phyloP scores from a whole-genome alignment of 148 eudicot species.

The Vaccinium vitisidaea region DNA sequence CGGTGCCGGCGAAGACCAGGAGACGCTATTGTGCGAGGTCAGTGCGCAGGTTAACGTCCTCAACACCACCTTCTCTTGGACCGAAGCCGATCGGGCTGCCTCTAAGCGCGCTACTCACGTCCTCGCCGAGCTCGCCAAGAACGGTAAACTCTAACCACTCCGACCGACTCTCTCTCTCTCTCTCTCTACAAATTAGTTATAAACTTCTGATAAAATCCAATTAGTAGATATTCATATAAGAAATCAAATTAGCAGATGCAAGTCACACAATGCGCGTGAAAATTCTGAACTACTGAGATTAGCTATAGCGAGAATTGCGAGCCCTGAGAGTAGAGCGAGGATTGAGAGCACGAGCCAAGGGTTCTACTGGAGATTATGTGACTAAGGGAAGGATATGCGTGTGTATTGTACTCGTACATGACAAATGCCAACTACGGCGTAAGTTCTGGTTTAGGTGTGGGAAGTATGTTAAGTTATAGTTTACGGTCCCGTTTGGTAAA shows the following conservation, averaged over 20 bases:
- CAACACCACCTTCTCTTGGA: conserved; percentile 34
- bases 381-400: not conserved
- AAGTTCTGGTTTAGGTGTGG: not conserved
- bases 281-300: not conserved
- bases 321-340: not conserved
- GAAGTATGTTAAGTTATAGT: not conserved
- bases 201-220: no score
- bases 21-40: conserved; percentile 30
- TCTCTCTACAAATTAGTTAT: not conserved
- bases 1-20: conserved; percentile 17
- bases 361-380: not conserved
- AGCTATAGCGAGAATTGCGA: not conserved
- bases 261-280: not conserved
- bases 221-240: no score
- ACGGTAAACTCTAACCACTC: conserved; percentile 31
- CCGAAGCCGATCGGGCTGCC: conserved; percentile 41
- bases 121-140: conserved; percentile 59
- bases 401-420: not conserved
- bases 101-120: conserved; percentile 50
- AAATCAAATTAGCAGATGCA: not conserved
- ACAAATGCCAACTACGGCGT: not conserved
- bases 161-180: not conserved
- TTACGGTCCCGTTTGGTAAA: not conserved
- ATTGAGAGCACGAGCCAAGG: not conserved
- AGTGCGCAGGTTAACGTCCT: conserved; percentile 34